Conservation (phyloP, 805 yeast genomes). For the Ogataea paradorogensis region DNA sequence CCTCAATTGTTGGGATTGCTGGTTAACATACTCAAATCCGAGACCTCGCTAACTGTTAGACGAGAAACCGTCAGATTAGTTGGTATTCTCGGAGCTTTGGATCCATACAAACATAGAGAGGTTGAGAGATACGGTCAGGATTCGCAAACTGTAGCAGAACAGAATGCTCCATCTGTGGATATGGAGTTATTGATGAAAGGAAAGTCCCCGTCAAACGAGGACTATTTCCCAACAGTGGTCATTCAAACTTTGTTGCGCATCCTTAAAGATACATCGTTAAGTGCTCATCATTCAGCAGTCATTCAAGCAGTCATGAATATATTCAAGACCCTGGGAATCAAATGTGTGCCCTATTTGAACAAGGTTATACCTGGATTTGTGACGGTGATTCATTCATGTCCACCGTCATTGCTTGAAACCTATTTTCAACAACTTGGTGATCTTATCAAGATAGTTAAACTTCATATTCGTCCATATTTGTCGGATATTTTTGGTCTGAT, state of each 20-base stretch:
- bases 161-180: slow-evolving; percentile 87
- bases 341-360: slow-evolving; percentile 85
- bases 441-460: slow-evolving; percentile 76
- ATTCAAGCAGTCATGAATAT: slow-evolving; percentile 93
- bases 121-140: slow-evolving; percentile 59
- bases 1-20: slow-evolving; percentile 84
- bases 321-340: slow-evolving; percentile 81
- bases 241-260: slow-evolving; percentile 81
- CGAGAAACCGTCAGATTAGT: slow-evolving; percentile 85
- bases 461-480: slow-evolving; percentile 83
- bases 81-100: slow-evolving; percentile 94
- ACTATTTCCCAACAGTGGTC: slow-evolving; percentile 93
- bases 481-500: slow-evolving; percentile 72
- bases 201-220: slow-evolving; percentile 88
- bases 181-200: slow-evolving; percentile 90
- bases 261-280: slow-evolving; percentile 77
- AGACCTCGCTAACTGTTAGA: slow-evolving; percentile 67
- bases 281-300: slow-evolving; percentile 84
- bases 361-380: slow-evolving; percentile 87
- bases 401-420: slow-evolving; percentile 75
- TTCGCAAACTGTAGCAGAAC: slow-evolving; percentile 51
- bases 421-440: slow-evolving; percentile 86
- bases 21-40: slow-evolving; percentile 78
- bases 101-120: slow-evolving; percentile 93
- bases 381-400: slow-evolving; percentile 78